Conservation (phyloP, 2,329 filamentous ascomycete genomes). For the Claviceps pazoutovae region DNA sequence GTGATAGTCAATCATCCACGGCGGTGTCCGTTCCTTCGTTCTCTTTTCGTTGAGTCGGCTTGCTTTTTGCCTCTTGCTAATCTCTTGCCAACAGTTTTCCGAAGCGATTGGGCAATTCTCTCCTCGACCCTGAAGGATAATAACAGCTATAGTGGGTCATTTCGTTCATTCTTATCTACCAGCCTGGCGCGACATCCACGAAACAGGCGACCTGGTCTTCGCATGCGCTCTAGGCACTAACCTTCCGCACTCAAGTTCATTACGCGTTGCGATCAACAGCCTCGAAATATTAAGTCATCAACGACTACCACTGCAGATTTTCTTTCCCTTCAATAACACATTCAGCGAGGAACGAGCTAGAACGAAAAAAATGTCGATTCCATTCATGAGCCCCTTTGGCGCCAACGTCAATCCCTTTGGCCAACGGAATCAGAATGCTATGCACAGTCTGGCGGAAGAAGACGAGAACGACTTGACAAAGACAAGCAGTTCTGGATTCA, state of each 20-base stretch:
- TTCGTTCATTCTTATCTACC: neutral
- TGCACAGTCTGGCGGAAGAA: constrained; percentile 58
- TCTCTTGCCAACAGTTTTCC: neutral
- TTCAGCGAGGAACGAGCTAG: neutral
- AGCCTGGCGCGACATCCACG: no score
- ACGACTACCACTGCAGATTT: neutral
- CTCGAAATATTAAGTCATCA: neutral
- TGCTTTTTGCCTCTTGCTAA: neutral
- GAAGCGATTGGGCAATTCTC: neutral
- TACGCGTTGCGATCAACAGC: neutral
- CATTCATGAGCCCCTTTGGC: constrained; percentile 62
- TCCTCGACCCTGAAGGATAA: neutral
- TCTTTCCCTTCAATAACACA: neutral
- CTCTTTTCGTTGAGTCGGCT: neutral
- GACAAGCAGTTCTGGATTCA: constrained; percentile 39
- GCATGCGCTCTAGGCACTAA: neutral
- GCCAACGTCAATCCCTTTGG: constrained; percentile 63
- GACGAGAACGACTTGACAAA: constrained; percentile 64
- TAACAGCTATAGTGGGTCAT: neutral
- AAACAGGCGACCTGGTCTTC: neutral
- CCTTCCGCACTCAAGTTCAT: neutral
- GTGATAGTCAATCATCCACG: neutral
- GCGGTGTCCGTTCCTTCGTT: neutral
- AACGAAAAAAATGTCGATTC: constrained; percentile 48
- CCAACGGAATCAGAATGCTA: constrained; percentile 23